Conservation (phyloP, 345 rosid species). For the Eutrema japonicum region DNA sequence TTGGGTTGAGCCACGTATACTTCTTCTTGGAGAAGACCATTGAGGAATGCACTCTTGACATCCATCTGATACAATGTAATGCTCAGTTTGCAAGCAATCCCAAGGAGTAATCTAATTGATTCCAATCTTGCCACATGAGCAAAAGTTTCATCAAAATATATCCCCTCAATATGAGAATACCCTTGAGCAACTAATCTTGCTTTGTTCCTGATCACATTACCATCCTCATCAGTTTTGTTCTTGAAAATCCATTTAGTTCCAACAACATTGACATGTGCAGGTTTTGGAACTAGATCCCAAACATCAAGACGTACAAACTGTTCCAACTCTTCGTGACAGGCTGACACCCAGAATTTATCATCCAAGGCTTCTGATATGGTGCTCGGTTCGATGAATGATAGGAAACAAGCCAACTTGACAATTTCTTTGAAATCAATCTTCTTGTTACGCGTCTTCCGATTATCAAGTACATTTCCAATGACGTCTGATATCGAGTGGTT, state of each 20-base stretch:
- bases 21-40: background rate
- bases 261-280: fast-evolving
- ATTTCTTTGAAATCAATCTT: background rate
- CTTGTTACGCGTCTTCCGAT: fast-evolving
- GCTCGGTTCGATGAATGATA: background rate
- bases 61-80: background rate
- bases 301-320: background rate
- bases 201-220: background rate
- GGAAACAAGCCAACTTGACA: background rate
- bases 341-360: background rate
- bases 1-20: background rate
- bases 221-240: no score
- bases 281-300: background rate
- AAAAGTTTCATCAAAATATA: background rate
- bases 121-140: background rate
- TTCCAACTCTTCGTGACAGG: background rate
- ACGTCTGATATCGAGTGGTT: fast-evolving
- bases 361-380: fast-evolving
- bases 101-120: background rate
- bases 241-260: background rate
- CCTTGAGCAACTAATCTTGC: background rate
- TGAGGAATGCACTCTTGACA: no score
- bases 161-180: background rate
- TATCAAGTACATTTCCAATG: fast-evolving
- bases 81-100: background rate